Base-by-base conservation (phyloP, 163 green algal genomes). In the Trebouxia gelatinosa region DNA sequence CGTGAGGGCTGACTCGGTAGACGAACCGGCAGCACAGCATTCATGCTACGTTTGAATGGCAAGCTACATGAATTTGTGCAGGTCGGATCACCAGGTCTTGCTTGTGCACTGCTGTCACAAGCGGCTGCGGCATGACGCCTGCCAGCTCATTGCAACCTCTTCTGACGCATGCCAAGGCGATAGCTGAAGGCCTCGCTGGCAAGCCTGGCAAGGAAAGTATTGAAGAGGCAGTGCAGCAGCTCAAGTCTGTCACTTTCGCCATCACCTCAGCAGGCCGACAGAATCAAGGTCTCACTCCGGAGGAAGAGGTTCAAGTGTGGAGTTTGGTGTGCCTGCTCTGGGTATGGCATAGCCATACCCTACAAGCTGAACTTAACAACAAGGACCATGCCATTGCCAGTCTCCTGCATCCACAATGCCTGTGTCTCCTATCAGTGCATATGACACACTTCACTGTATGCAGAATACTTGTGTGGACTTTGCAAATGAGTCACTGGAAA, bases 401-500 rank as follows among this genome's bases (percentile, higher is more conserved):
- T n/a, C n/a, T n/a, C n/a, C n/a, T n/a, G n/a, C n/a, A n/a, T n/a
- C n/a, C n/a, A n/a, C n/a, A n/a, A n/a, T n/a, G n/a, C n/a, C n/a
- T n/a, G n/a, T n/a, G n/a, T n/a, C n/a, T n/a, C n/a, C n/a, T n/a
- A n/a, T n/a, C n/a, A n/a, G n/a, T n/a, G n/a, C n/a, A 62, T 29
- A 13, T 1, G 11, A 61, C 39, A 7, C 6, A 5, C 21, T 13
- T 65, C n/a, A 29, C n/a, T 43, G 13, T 13, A 26, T 80, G 75
- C 75, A 80, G 75, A 80, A 80, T 21, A 32, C 39, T 16, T 80
- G 75, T 74, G 75, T 80, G 23, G 75, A 74, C 38, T 9, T 32
- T 34, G 64, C 64, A 11, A 74, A 64, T 39, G 17, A 46, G 2
- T 38, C 54, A 6, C 16, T 19, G 3, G 17, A 34, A 2, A 29